These are phyloP conservation scores for Fusarium armeniacum DNA, from an alignment of 2,329 filamentous ascomycete species.

Conservation along the genomic window DNA sequence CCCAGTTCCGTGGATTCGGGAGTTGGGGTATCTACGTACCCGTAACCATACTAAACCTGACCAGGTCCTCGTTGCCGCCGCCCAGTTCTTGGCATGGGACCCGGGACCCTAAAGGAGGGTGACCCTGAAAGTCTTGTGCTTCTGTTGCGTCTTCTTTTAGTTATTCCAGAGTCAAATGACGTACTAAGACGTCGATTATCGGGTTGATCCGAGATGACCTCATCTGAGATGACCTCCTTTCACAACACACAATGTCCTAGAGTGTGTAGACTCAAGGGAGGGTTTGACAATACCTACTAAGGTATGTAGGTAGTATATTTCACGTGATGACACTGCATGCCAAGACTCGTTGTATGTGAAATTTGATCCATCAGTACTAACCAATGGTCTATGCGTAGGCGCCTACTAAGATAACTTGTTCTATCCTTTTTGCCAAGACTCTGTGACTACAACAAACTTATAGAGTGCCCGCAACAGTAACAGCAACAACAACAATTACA, in stretches of 20 bases:
- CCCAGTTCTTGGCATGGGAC: conserved; percentile 44
- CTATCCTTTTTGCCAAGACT: conserved; percentile 26
- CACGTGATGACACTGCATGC: conserved; percentile 1
- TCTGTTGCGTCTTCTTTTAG: neutral
- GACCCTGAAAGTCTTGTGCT: conserved; percentile 39
- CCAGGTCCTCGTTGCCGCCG: conserved; percentile 42
- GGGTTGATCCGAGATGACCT: conserved; percentile 26
- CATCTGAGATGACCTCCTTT: conserved; percentile 16
- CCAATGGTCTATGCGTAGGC: conserved; percentile 8
- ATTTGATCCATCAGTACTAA: neutral
- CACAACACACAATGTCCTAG: neutral
- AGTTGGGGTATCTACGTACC: conserved; percentile 19
- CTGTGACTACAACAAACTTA: neutral
- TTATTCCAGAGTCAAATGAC: conserved; percentile 12
- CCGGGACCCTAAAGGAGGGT: conserved; percentile 3
- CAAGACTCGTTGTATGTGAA: conserved; percentile 18
- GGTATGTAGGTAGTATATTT: neutral
- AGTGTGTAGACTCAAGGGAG: no score
- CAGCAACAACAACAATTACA: neutral
- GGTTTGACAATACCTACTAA: no score
- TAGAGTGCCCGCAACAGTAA: neutral
- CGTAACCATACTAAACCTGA: neutral
- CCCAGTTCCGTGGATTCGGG: conserved; percentile 42
- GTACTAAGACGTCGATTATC: conserved; percentile 6
- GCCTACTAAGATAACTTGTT: neutral